Evolutionary conservation across 2,329 filamentous ascomycete species (phyloP), one percentile per base, ranked within the genome.

Genomic region (Fusarium virguliforme): DNA sequence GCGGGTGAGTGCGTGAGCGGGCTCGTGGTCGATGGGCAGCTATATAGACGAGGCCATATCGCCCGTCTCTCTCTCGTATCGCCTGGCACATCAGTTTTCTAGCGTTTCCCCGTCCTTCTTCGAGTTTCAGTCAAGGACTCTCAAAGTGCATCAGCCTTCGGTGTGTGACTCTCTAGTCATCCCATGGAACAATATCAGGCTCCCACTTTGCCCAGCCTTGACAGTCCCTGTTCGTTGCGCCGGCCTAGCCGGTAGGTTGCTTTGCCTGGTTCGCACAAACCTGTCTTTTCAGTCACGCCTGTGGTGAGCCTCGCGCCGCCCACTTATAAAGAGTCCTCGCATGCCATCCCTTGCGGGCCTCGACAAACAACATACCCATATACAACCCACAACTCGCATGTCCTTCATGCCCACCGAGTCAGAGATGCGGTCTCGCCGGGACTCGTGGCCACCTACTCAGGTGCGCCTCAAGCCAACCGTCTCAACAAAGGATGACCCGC

Each of bases 401-500:
- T 51, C 34, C 58, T 41, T 34, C 61, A 84, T 85, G 83, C 77
- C 82, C 62, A 74, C 78, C 35, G 73, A 78, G 9, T 74, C 77
- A 18, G 61, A 74, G 26, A 74, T 79, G 58, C 75, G 75, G 65
- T 79, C 79, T 64, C 81, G 78, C 62, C 80, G 83, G 68, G 85
- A 85, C 72, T 85, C 85, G 15, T 89, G 85, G 85, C 84, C 86
- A 18, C 84, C 86, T 3, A 85, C 85, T n/a, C 84, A 85, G 70
- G 79, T 86, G 67, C 83, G 81, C 48, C 80, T 87, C 28, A 81
- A 81, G 50, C 83, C 83, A 13, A 80, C 81, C 56, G 73, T 82
- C 26, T 81, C 83, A 28, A 74, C 68, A 48, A 81, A 82, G 61
- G 80, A 82, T 67, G 80, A 83, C 51, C 80, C 79, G 8, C 79